These are phyloP conservation scores for Diophrys appendiculata DNA, from an alignment of 73 alveolate genomes.

Conservation along the genomic window DNA sequence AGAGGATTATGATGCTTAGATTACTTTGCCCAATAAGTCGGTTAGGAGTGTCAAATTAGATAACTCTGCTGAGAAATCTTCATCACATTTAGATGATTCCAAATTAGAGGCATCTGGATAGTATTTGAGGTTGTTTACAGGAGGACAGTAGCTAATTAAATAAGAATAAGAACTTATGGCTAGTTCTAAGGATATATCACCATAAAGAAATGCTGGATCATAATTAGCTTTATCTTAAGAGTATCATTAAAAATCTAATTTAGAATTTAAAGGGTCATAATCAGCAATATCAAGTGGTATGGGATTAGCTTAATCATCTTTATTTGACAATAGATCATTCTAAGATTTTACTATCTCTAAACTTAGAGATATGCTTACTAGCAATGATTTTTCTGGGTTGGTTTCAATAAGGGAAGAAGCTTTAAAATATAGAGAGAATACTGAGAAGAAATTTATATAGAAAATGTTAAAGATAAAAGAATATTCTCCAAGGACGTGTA, in stretches of 20 bases:
- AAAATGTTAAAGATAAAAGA: slow-evolving; percentile 40
- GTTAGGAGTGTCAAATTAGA: too few relatives aligned
- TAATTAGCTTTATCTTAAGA: not conserved
- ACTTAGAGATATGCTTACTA: slow-evolving; percentile 40
- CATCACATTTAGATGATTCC: too few relatives aligned
- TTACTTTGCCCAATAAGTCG: too few relatives aligned
- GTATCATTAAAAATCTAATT: not conserved
- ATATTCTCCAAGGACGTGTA: slow-evolving; percentile 43
- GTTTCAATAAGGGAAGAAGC: slow-evolving; percentile 48
- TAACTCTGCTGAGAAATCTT: too few relatives aligned
- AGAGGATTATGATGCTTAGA: too few relatives aligned
- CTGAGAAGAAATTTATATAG: slow-evolving; percentile 26
- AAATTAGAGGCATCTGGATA: too few relatives aligned
- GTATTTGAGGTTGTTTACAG: not conserved
- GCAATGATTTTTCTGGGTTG: slow-evolving; percentile 41
- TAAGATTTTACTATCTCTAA: slow-evolving; percentile 45
- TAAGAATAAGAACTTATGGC: too few relatives aligned
- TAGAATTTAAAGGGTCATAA: not conserved
- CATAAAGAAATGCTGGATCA: too few relatives aligned
- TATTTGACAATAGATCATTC: slow-evolving; percentile 35
- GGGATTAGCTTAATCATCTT: not conserved
- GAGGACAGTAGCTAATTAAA: not conserved
- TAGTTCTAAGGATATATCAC: too few relatives aligned
- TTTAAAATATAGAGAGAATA: slow-evolving; percentile 34
- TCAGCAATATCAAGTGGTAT: not conserved